These are phyloP conservation scores for Candida albicans DNA, from an alignment of 1,139 yeast genomes.

Conservation along the genomic window DNA sequence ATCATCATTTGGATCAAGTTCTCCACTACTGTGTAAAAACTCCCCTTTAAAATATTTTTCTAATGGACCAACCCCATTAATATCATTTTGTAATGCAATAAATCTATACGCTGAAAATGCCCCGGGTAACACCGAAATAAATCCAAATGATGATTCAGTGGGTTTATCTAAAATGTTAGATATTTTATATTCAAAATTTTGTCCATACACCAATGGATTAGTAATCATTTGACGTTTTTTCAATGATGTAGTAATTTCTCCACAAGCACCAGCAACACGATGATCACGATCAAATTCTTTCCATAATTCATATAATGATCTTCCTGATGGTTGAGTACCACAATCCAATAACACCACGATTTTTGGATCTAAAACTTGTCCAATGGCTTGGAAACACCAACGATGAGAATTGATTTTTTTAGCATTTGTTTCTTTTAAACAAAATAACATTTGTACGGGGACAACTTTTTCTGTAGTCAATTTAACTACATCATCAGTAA, in stretches of 20 bases:
- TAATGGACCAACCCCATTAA: constrained; percentile 46
- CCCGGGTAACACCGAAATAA: constrained; percentile 49
- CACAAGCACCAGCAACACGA: constrained; percentile 54
- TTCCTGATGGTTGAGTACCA: constrained; percentile 50
- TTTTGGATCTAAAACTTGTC: constrained; percentile 45
- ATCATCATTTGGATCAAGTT: constrained; percentile 47
- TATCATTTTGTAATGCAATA: constrained; percentile 43
- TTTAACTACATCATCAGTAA: constrained; percentile 44
- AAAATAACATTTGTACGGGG: constrained; percentile 48
- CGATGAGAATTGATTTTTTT: constrained; percentile 51
- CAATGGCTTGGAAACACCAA: constrained; percentile 53
- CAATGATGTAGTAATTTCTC: constrained; percentile 48
- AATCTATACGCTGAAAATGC: constrained; percentile 48
- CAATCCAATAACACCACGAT: constrained; percentile 47
- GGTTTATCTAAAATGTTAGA: constrained; percentile 49
- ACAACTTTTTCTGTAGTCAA: constrained; percentile 50
- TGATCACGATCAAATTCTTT: constrained; percentile 49
- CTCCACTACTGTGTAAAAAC: constrained; percentile 47
- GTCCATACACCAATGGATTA: constrained; percentile 49
- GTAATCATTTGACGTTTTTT: constrained; percentile 42
- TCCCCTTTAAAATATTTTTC: constrained; percentile 53
- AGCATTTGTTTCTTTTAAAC: constrained; percentile 48
- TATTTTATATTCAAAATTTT: constrained; percentile 48
- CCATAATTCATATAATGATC: constrained; percentile 49
- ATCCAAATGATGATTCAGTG: constrained; percentile 47